A percentile compares a stretch with the other conserved stretches of the same genome.
Conservation (phyloP, 129 eudicot genomes). For the Flaveria sonorensis region DNA sequence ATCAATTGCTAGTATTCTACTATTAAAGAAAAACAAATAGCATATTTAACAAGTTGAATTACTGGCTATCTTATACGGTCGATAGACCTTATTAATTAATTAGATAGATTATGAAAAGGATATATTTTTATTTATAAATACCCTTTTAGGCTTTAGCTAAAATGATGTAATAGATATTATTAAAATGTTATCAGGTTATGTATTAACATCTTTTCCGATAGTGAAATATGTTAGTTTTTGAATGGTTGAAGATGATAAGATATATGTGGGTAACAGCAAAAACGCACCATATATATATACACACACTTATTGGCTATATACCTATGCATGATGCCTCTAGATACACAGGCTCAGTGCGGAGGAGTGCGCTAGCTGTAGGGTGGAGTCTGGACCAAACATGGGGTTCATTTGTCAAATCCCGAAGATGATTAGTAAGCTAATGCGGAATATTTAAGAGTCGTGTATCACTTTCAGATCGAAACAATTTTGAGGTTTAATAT, state of each 20-base stretch:
- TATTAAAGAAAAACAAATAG: too few species aligned
- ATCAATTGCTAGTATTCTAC: too few species aligned
- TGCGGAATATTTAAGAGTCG: too few species aligned
- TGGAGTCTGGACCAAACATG: constrained; percentile 31
- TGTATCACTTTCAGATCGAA: too few species aligned
- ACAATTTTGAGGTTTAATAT: too few species aligned
- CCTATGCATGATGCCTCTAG: constrained; percentile 16
- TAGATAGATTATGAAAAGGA: too few species aligned
- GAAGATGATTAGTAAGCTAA: too few species aligned
- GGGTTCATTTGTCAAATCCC: constrained; percentile 6
- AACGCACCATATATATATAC: constrained; percentile 33
- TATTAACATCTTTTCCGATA: background rate
- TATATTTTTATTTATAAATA: too few species aligned
- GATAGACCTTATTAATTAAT: too few species aligned
- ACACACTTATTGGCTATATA: constrained; percentile 10
- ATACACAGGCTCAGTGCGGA: constrained; percentile 10
- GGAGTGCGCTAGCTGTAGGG: constrained; percentile 16
- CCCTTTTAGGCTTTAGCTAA: too few species aligned
- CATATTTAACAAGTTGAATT: too few species aligned
- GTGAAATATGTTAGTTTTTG: background rate
- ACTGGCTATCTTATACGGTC: too few species aligned
- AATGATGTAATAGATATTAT: background rate
- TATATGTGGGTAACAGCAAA: constrained; percentile 51
- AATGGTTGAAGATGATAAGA: constrained; percentile 16
- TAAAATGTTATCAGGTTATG: background rate